phyloP scores from a whole-genome alignment of 495 filamentous ascomycete genomes.

The Zalerion maritima region DNA sequence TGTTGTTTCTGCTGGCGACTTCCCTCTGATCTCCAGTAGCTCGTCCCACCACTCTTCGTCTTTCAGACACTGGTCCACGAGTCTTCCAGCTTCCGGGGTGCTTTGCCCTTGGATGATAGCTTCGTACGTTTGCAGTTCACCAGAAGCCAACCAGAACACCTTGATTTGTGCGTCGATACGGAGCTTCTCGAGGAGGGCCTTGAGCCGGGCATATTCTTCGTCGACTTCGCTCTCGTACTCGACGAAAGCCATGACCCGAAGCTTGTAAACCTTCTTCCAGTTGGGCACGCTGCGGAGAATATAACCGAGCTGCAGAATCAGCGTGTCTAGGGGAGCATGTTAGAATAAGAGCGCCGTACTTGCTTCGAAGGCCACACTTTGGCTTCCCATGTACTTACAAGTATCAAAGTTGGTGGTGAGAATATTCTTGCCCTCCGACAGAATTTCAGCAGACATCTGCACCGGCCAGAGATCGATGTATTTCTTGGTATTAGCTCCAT shows the following conservation, averaged over 20 bases:
- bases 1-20: slow-evolving; percentile 36
- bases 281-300: slow-evolving; percentile 71
- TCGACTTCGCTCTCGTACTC: slow-evolving; percentile 78
- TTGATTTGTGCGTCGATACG: slow-evolving; percentile 66
- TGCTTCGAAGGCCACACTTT: not conserved
- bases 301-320: slow-evolving; percentile 75
- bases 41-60: slow-evolving; percentile 77
- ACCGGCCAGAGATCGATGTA: slow-evolving; percentile 87
- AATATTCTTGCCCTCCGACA: slow-evolving; percentile 49
- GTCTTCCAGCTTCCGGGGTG: slow-evolving; percentile 31
- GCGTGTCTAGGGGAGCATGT: slow-evolving; percentile 37
- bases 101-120: slow-evolving; percentile 56
- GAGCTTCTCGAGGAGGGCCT: slow-evolving; percentile 61
- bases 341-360: not conserved
- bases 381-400: slow-evolving; percentile 25
- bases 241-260: slow-evolving; percentile 73
- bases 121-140: slow-evolving; percentile 57
- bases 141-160: slow-evolving; percentile 71
- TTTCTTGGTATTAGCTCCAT: slow-evolving; percentile 47
- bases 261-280: slow-evolving; percentile 62
- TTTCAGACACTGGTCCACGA: slow-evolving; percentile 45
- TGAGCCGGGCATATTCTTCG: slow-evolving; percentile 61
- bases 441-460: slow-evolving; percentile 65
- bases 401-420: slow-evolving; percentile 87
- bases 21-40: slow-evolving; percentile 43